Conservation (phyloP, 2,329 filamentous ascomycete species). For the Diaporthe capsici region DNA sequence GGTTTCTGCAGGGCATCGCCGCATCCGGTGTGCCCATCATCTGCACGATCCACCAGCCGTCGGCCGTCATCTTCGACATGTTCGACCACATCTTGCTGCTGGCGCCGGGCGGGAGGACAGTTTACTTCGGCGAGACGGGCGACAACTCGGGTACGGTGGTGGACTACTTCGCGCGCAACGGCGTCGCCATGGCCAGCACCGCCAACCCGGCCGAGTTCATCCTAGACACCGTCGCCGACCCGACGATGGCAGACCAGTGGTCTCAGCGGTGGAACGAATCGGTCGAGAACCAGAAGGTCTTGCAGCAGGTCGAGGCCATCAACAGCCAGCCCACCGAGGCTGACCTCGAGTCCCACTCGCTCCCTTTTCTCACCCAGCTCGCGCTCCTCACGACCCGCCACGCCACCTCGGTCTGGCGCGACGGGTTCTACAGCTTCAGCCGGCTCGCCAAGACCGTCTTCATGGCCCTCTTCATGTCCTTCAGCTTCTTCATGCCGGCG, state of each 20-base stretch:
- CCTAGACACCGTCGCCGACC: slow-evolving; percentile 71
- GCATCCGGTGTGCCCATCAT: slow-evolving; percentile 58
- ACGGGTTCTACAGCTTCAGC: slow-evolving; percentile 20
- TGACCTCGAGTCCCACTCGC: background rate
- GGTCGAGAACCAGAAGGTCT: background rate
- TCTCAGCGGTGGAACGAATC: background rate
- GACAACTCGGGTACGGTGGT: slow-evolving; percentile 64
- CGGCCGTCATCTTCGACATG: slow-evolving; percentile 56
- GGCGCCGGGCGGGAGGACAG: slow-evolving; percentile 66
- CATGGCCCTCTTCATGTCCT: slow-evolving; percentile 69
- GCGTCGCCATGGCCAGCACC: slow-evolving; percentile 70
- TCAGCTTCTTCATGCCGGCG: slow-evolving; percentile 71
- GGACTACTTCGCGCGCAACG: slow-evolving; percentile 76
- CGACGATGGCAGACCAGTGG: slow-evolving; percentile 48
- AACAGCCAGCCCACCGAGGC: background rate
- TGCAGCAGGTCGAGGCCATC: background rate
- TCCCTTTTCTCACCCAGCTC: background rate
- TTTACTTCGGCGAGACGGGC: slow-evolving; percentile 71
- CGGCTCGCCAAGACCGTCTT: background rate
- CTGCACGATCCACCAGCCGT: slow-evolving; percentile 62
- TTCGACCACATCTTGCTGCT: slow-evolving; percentile 69
- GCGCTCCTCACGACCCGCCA: background rate
- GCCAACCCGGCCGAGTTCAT: slow-evolving; percentile 85
- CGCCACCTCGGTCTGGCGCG: slow-evolving; percentile 6
- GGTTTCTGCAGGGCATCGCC: slow-evolving; percentile 75